Evolutionary conservation across 2,329 filamentous ascomycete genomes (phyloP), one percentile per base, ranked within the genome.

Genomic region (Trichophyton rubrum): DNA sequence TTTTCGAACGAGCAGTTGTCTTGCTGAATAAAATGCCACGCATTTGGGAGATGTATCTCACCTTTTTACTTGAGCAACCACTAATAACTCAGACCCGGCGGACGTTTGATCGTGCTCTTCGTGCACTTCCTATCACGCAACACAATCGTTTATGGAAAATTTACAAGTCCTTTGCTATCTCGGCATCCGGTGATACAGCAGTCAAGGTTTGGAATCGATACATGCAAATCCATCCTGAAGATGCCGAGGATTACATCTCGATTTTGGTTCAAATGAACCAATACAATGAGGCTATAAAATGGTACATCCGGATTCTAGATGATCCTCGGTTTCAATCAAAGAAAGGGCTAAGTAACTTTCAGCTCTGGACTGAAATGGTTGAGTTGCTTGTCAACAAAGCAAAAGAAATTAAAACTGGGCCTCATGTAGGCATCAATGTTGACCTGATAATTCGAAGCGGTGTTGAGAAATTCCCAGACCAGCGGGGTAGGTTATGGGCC

Each of bases 21-120:
- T 80, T 99, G 45, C 82, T 99, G 64, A 96, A 99, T 77, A 99
- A 99, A 77, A 99, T 99, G 93, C 93, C 95, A 24, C 84, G 85
- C 66, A 93, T 99, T 71, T 99, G 93, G 95, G 91, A 96, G 72
- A 89, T 97, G 85, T 99, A 96, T 72, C 84, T 99, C 64, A 82
- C 82, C 56, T 97, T 99, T 70, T 79, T 99, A 61, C 84, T 92
- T 71, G 85, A 88, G 69, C 93, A 99, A 72, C 93, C 93, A n/a
- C 78, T 95, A 59, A 85, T 99, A 63, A 96, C 92, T 6, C 80
- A 85, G 61, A 95, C 90, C 27, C 85, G 93, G 62, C 85, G 85
- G 65, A 89, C 89, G 0, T 99, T 99, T 75, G 92, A 99, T 75
- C 86, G 90, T 62, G 91, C 93, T 11, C 80, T 99, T 53, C 85